Percentiles rank a stretch among this genome's conserved stretches.
Conservation (phyloP, 108 stramenopile species). For the Craspedostauros australis region DNA sequence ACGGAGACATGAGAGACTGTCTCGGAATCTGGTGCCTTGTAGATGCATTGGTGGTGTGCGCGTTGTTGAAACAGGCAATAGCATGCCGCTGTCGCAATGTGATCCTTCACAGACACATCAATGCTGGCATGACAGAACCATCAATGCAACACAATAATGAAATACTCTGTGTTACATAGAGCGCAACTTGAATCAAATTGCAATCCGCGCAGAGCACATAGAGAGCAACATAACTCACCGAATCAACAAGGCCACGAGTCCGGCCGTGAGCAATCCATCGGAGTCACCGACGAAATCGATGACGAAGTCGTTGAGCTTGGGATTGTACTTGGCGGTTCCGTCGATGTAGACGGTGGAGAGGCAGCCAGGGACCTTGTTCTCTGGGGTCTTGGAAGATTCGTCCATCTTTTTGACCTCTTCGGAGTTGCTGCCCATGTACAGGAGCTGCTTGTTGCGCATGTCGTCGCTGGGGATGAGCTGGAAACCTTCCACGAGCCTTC, state of each 20-base stretch:
- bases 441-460: constrained; percentile 91
- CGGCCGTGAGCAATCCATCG: constrained; percentile 93
- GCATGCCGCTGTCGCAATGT: too few species aligned
- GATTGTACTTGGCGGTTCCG: constrained; percentile 37
- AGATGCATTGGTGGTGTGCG: too few species aligned
- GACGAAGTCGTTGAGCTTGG: constrained; percentile 29
- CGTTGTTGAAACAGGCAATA: too few species aligned
- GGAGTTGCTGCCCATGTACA: constrained; percentile 81
- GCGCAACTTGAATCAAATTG: too few species aligned
- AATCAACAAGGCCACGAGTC: constrained; percentile 87
- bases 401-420: constrained; percentile 47
- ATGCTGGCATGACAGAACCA: too few species aligned
- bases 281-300: constrained; percentile 89
- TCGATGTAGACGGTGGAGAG: constrained; percentile 81
- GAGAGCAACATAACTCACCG: constrained; percentile 69
- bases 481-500: constrained; percentile 75
- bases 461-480: constrained; percentile 78
- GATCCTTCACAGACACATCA: background rate
- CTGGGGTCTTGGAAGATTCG: constrained; percentile 38
- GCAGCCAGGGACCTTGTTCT: constrained; percentile 93
- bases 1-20: too few species aligned
- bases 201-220: too few species aligned
- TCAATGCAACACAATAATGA: too few species aligned
- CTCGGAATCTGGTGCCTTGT: too few species aligned
- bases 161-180: background rate